Conservation (phyloP, 2,329 filamentous ascomycete species). For the Aspergillus quadrilineatus region DNA sequence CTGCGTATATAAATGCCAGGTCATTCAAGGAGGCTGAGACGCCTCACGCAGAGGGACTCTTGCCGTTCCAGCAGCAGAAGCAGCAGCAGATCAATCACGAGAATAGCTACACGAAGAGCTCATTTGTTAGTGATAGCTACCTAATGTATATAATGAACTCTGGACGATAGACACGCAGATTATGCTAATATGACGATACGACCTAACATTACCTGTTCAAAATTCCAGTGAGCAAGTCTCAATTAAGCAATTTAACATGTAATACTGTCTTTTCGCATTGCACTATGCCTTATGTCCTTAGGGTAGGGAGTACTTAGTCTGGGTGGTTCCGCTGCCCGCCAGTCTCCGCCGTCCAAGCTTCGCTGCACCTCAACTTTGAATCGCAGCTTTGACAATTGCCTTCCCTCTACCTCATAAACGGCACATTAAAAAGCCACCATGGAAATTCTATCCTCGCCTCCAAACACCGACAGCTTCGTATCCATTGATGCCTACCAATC, state of each 20-base stretch:
- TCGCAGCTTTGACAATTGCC: neutral
- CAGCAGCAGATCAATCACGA: too few relatives aligned
- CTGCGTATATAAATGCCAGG: too few relatives aligned
- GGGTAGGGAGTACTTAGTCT: neutral
- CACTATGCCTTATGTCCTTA: too few relatives aligned
- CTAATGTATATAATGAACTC: neutral
- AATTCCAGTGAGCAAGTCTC: too few relatives aligned
- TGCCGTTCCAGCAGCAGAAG: too few relatives aligned
- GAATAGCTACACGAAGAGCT: too few relatives aligned
- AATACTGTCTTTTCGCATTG: too few relatives aligned
- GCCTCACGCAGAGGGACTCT: too few relatives aligned
- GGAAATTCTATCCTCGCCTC: conserved; percentile 43
- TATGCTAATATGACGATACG: neutral
- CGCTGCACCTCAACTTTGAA: conserved; percentile 11
- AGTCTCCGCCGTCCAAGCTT: conserved; percentile 11
- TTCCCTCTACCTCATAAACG: neutral
- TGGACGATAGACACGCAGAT: neutral
- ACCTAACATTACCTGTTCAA: too few relatives aligned
- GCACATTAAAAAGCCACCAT: conserved; percentile 27
- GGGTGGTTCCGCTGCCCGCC: conserved; percentile 6
- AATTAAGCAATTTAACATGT: too few relatives aligned
- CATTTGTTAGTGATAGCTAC: neutral
- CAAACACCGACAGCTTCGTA: conserved; percentile 42
- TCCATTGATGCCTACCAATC: conserved; percentile 49
- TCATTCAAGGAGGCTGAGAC: too few relatives aligned